Percentiles rank a stretch among this genome's conserved stretches.
Evolutionary conservation across 2,329 filamentous ascomycete genomes (phyloP).

Genomic region (Colletotrichum brevisporum): DNA sequence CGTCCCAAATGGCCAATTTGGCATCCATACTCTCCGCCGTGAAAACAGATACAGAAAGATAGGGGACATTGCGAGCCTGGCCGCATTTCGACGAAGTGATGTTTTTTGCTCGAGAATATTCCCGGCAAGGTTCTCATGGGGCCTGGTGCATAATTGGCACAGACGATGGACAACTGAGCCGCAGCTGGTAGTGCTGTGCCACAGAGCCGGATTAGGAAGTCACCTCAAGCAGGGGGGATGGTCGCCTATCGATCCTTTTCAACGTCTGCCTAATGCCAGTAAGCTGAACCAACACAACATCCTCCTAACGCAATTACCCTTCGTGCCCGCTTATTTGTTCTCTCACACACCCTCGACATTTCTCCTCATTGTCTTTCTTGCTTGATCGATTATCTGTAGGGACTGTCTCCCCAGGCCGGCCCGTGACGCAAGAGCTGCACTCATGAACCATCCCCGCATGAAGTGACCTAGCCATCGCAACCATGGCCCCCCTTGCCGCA

Average conservation of each 20-base stretch:
- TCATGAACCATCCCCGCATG: slow-evolving; percentile 8
- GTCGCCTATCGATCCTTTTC: slow-evolving; percentile 16
- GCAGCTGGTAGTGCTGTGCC: neutral
- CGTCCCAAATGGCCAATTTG: slow-evolving; percentile 13
- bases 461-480: slow-evolving; percentile 39
- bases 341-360: neutral
- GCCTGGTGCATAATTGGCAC: slow-evolving; percentile 9
- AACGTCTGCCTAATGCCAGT: slow-evolving; percentile 28
- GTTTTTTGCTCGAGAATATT: slow-evolving; percentile 15
- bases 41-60: too few relatives aligned
- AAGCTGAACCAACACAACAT: slow-evolving; percentile 12
- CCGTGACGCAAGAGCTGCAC: neutral
- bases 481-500: slow-evolving; percentile 68
- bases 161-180: neutral
- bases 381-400: neutral
- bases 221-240: neutral
- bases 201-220: slow-evolving; percentile 10
- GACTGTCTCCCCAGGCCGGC: neutral
- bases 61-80: neutral
- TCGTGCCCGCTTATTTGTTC: slow-evolving; percentile 6
- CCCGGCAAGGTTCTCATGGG: neutral
- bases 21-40: neutral
- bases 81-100: slow-evolving; percentile 7
- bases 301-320: neutral
- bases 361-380: neutral